Base-by-base conservation (phyloP, 495 filamentous ascomycete species). In the Penicillium malachiteum region DNA sequence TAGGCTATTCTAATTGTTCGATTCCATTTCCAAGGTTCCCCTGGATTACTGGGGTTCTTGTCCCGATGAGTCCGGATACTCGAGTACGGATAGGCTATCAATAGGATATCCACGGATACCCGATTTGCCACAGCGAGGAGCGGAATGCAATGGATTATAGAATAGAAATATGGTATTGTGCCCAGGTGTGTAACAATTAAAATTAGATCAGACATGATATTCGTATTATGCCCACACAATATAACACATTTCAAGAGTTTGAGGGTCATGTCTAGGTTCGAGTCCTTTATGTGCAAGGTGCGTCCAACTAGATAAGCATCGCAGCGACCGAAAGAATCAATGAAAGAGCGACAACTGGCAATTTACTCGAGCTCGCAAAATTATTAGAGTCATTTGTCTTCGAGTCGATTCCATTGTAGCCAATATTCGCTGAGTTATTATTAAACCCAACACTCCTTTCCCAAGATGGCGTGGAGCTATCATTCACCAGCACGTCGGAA, bases 71-170 rank as follows among this genome's bases (percentile, higher is more conserved):
- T 41, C 16, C 41, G 30, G 52, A n/a, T n/a, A n/a, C n/a, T n/a
- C n/a, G 11, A 18, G 10, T 41, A 13, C 41, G 30, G 52, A 52
- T 59, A 60, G 57, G 54, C 54, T 60, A 64, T 63, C 53, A 52
- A 57, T 56, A 62, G 59, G 38, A 52, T 53, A 59, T 56, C 31
- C 14, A 34, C 12, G 4, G 43, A 47, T 48, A 52, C 41, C 42
- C 47, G 50, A 42, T 32, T 46, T 46, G 43, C 26, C 43, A 32
- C 43, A 7, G n/a, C 1, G 10, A 7, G 12, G n/a, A n/a, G n/a
- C n/a, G n/a, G n/a, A n/a, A n/a, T n/a, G n/a, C n/a, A n/a, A n/a
- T n/a, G n/a, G n/a, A n/a, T n/a, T n/a, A n/a, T n/a, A n/a, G n/a
- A n/a, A n/a, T n/a, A n/a, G n/a, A n/a, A n/a, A n/a, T n/a, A n/a